Evolutionary conservation across 1,139 yeast genomes (phyloP).

Genomic region (Geotrichum carabidarum): DNA sequence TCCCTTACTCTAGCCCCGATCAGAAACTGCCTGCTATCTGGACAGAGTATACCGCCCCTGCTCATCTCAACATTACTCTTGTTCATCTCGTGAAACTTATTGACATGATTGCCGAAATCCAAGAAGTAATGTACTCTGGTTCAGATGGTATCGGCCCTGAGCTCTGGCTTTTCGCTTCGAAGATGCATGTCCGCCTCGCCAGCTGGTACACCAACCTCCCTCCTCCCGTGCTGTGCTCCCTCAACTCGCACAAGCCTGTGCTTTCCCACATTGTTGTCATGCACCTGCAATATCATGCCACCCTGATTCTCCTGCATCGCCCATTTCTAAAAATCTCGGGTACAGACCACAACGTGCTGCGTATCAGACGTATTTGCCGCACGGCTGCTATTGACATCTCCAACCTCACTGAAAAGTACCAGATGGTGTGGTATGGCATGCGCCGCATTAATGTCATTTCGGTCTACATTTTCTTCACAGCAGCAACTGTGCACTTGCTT

Average conservation of each 20-base stretch:
- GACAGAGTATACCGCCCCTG: constrained; percentile 19
- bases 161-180: constrained; percentile 20
- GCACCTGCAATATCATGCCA: constrained; percentile 25
- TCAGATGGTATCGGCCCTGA: constrained; percentile 15
- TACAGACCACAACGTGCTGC: not conserved
- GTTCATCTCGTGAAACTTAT: constrained; percentile 16
- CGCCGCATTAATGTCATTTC: constrained; percentile 26
- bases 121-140: constrained; percentile 20
- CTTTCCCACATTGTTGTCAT: constrained; percentile 25
- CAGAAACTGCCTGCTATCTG: constrained; percentile 16
- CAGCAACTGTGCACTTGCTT: constrained; percentile 24
- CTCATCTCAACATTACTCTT: constrained; percentile 8
- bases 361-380: constrained; percentile 13
- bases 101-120: constrained; percentile 20
- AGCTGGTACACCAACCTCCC: constrained; percentile 26
- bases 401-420: constrained; percentile 17
- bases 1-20: constrained; percentile 17
- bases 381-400: constrained; percentile 19
- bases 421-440: constrained; percentile 22
- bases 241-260: constrained; percentile 21
- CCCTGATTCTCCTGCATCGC: constrained; percentile 25
- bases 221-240: constrained; percentile 20
- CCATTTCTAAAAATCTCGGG: constrained; percentile 22
- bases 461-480: constrained; percentile 28
- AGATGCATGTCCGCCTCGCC: constrained; percentile 22